Percentiles rank a stretch among this genome's conserved stretches.
These are phyloP conservation scores for Pseudevernia furfuracea DNA, from an alignment of 495 filamentous ascomycete genomes.

Conservation along the genomic window DNA sequence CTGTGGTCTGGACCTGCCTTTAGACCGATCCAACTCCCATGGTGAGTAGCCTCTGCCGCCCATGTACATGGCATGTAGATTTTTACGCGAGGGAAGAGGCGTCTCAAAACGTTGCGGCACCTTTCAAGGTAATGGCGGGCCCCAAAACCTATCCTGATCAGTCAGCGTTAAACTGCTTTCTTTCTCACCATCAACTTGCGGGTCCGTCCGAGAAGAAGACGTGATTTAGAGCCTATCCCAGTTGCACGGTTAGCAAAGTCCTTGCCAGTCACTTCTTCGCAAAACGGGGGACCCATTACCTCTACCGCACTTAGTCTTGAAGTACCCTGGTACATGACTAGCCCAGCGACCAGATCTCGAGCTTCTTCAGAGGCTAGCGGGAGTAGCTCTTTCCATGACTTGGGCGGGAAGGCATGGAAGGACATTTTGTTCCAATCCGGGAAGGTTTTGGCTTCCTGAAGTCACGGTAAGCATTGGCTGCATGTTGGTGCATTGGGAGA, in stretches of 20 bases:
- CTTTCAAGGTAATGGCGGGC: neutral
- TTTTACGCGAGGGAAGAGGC: no score
- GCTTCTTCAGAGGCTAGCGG: slow-evolving; percentile 35
- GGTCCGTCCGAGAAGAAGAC: slow-evolving; percentile 15
- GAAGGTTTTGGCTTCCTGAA: slow-evolving; percentile 46
- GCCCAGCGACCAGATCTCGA: slow-evolving; percentile 43
- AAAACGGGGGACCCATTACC: slow-evolving; percentile 32
- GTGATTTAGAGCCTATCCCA: slow-evolving; percentile 25
- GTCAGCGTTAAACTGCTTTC: neutral
- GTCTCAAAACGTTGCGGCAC: no score
- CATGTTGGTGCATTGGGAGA: neutral
- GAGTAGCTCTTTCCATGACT: slow-evolving; percentile 46
- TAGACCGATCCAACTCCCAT: no score
- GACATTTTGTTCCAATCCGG: slow-evolving; percentile 63
- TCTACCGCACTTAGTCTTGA: slow-evolving; percentile 42
- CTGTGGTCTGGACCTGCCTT: no score
- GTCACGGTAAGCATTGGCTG: slow-evolving; percentile 7
- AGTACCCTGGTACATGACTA: slow-evolving; percentile 52
- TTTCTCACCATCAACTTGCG: neutral
- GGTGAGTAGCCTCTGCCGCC: no score
- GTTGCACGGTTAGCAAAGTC: neutral
- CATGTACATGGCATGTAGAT: no score
- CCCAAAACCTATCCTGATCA: neutral
- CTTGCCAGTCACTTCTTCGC: neutral
- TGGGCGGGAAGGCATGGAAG: slow-evolving; percentile 47